A percentile compares a stretch with the other conserved stretches of the same genome.
Conservation (phyloP, 331 rosid species). For the Malus hybrid region DNA sequence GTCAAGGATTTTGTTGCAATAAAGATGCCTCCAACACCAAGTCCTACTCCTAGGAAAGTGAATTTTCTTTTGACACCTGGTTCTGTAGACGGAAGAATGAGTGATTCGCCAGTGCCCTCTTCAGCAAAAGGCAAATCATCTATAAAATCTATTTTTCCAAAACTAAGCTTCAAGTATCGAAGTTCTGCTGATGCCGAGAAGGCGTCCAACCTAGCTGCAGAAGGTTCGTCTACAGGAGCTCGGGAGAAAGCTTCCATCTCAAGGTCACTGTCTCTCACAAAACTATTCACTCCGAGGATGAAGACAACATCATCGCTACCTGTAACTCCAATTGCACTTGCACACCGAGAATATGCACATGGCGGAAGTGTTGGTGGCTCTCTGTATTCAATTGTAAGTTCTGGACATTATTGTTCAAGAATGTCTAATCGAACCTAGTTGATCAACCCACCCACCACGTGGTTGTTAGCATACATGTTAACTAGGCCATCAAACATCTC, state of each 20-base stretch:
- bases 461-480: background rate
- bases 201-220: slow-evolving; percentile 31
- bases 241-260: slow-evolving; percentile 54
- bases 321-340: slow-evolving; percentile 53
- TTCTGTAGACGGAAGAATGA: slow-evolving; percentile 42
- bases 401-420: background rate
- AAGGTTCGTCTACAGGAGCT: slow-evolving; percentile 39
- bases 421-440: background rate
- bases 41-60: slow-evolving; percentile 69
- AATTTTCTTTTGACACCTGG: slow-evolving; percentile 63
- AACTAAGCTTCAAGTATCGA: slow-evolving; percentile 57
- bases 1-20: slow-evolving; percentile 52
- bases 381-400: slow-evolving; percentile 44
- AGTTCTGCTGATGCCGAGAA: slow-evolving; percentile 62
- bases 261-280: slow-evolving; percentile 67
- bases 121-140: slow-evolving; percentile 60
- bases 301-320: slow-evolving; percentile 88
- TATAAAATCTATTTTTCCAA: slow-evolving; percentile 58
- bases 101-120: slow-evolving; percentile 49
- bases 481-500: background rate
- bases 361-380: slow-evolving; percentile 46
- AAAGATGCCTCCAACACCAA: slow-evolving; percentile 57
- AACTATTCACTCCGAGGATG: slow-evolving; percentile 61
- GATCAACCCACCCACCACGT: background rate
- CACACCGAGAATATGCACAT: slow-evolving; percentile 43